A percentile compares a stretch with the other conserved stretches of the same genome.
These are phyloP conservation scores for Vicia sativa DNA, from an alignment of 306 rosid species.

Conservation along the genomic window DNA sequence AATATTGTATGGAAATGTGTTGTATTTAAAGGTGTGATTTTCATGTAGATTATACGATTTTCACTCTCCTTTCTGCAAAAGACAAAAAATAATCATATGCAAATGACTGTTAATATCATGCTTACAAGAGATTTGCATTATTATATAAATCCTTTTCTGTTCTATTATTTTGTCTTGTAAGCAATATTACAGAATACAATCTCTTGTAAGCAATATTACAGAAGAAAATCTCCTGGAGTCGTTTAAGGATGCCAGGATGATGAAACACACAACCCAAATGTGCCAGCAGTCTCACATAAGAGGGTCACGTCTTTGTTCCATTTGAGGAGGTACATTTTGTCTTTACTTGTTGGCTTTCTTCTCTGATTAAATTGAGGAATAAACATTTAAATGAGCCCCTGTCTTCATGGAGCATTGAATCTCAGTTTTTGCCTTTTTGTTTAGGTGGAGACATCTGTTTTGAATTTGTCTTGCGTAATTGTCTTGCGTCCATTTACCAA, in stretches of 20 bases:
- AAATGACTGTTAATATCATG: conserved; percentile 7
- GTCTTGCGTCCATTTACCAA: too few species aligned
- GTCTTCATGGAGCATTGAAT: conserved; percentile 1
- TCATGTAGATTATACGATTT: conserved; percentile 6
- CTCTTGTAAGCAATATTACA: too few species aligned
- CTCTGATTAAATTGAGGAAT: conserved; percentile 16
- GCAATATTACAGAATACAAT: too few species aligned
- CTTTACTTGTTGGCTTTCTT: conserved; percentile 4
- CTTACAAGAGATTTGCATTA: conserved; percentile 1
- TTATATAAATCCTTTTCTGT: conserved; percentile 14
- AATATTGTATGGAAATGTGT: conserved; percentile 11
- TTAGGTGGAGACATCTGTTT: conserved; percentile 80
- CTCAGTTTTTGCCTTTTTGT: conserved; percentile 21
- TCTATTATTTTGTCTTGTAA: too few species aligned
- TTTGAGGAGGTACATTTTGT: conserved; percentile 71
- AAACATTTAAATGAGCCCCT: conserved; percentile 7
- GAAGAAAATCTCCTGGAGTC: conserved; percentile 76
- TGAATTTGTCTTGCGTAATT: conserved; percentile 94
- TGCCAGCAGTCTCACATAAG: conserved; percentile 85
- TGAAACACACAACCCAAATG: conserved; percentile 95
- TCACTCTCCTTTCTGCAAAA: neutral
- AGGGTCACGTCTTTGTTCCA: conserved; percentile 89
- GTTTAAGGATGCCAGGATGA: conserved; percentile 95
- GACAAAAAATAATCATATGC: neutral
- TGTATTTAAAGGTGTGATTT: neutral